phyloP scores from a whole-genome alignment of 108 stramenopile genomes.

The Cyclostephanos tholiformis region DNA sequence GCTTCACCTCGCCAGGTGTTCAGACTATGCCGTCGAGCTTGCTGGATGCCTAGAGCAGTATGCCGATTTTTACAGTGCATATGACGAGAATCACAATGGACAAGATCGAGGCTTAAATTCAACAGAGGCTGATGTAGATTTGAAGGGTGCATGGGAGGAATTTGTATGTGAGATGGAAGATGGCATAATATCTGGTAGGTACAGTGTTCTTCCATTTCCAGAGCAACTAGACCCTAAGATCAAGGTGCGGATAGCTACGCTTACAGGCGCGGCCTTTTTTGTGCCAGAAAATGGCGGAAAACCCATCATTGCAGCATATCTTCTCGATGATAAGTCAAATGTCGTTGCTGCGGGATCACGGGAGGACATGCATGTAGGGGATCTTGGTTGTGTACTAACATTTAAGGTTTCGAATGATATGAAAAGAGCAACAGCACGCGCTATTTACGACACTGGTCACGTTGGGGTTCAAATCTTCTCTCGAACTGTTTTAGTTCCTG shows the following conservation, averaged over 20 bases:
- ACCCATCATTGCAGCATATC: conserved; percentile 51
- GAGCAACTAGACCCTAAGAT: conserved; percentile 36
- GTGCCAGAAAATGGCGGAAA: conserved; percentile 16
- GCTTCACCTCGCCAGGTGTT: conserved; percentile 43
- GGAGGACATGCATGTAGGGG: conserved; percentile 52
- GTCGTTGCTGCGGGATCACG: conserved; percentile 56
- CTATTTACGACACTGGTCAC: conserved; percentile 38
- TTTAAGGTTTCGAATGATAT: conserved; percentile 28
- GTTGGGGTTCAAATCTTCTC: conserved; percentile 34
- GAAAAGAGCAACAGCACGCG: conserved; percentile 36
- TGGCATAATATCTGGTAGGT: conserved; percentile 25
- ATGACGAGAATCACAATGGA: conserved; percentile 28
- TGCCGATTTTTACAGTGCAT: conserved; percentile 37
- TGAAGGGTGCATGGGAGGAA: conserved; percentile 44
- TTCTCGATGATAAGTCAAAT: conserved; percentile 43
- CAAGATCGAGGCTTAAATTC: conserved; percentile 8
- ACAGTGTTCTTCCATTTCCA: conserved; percentile 38
- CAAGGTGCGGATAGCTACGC: conserved; percentile 33
- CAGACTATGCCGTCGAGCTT: conserved; percentile 38
- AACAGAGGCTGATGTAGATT: conserved; percentile 12
- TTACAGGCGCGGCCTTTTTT: conserved; percentile 49
- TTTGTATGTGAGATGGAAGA: conserved; percentile 52
- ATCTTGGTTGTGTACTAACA: conserved; percentile 41
- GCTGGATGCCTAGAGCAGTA: conserved; percentile 48
- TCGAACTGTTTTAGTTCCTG: conserved; percentile 35